phyloP scores from a whole-genome alignment of 2,329 filamentous ascomycete species.

The Phoma herbarum region DNA sequence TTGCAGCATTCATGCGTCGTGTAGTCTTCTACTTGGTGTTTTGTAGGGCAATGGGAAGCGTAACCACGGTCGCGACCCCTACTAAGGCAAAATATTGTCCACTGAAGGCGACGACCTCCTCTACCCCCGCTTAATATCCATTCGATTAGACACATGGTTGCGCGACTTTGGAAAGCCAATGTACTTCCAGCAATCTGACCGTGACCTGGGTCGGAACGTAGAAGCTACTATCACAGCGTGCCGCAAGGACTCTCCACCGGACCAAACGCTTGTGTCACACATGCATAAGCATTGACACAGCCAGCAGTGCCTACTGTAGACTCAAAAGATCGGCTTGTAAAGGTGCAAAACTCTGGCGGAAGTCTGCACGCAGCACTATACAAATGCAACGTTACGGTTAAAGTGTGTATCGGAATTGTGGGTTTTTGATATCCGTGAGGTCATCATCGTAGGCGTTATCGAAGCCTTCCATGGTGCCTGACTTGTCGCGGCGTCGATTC shows the following conservation, averaged over 20 bases:
- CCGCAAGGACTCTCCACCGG: not conserved
- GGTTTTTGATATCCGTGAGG: constrained; percentile 54
- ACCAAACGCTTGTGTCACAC: not conserved
- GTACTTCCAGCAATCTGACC: not conserved
- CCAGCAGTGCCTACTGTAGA: not conserved
- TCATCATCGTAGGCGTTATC: constrained; percentile 64
- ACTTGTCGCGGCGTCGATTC: constrained; percentile 55
- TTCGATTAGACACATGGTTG: not conserved
- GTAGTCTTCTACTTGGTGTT: constrained; percentile 17
- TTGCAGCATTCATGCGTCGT: not conserved
- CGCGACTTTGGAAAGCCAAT: not conserved
- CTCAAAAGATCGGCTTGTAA: not conserved
- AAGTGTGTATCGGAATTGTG: constrained; percentile 34
- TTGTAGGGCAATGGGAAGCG: not conserved
- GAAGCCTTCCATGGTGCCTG: constrained; percentile 58
- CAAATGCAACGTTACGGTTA: not conserved
- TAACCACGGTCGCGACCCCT: constrained; percentile 2
- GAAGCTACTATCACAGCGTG: not conserved
- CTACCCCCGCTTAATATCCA: not conserved
- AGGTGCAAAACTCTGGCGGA: not conserved
- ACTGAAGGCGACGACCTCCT: not conserved
- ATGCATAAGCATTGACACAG: not conserved
- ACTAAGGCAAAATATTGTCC: not conserved
- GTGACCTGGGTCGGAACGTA: not conserved
- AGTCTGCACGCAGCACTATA: not conserved